phyloP scores from a whole-genome alignment of 2,329 filamentous ascomycete genomes.

The Pleurostoma richardsiae region DNA sequence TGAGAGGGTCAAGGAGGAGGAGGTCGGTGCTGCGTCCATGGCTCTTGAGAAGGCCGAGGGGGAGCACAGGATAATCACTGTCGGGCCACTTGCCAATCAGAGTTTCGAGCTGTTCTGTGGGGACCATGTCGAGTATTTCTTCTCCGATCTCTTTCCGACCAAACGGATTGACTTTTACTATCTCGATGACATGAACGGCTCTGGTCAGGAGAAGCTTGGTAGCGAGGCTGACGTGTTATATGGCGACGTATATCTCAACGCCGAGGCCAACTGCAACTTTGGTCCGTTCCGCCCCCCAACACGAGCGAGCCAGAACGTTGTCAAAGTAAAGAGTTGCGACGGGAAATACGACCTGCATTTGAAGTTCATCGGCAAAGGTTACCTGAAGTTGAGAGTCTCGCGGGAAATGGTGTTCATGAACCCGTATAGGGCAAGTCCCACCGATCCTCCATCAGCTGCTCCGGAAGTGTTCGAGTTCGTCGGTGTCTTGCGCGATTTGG shows the following conservation, averaged over 20 bases:
- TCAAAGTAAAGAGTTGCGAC: background rate
- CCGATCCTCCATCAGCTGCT: background rate
- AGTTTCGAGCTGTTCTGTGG: background rate
- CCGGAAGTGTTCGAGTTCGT: slow-evolving; percentile 1
- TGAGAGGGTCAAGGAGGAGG: slow-evolving; percentile 1
- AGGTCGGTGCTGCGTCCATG: background rate
- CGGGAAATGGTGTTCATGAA: background rate
- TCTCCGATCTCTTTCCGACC: background rate
- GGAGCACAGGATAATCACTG: background rate
- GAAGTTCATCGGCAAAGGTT: background rate
- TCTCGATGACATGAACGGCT: background rate
- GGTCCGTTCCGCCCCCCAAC: background rate
- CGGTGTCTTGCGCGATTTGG: background rate
- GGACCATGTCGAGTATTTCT: background rate
- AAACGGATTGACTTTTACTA: background rate
- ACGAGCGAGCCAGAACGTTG: background rate
- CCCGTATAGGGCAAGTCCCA: background rate
- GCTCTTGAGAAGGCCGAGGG: background rate
- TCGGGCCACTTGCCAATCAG: background rate
- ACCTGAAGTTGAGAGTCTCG: background rate
- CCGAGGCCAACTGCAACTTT: background rate
- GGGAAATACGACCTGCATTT: background rate
- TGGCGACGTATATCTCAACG: background rate
- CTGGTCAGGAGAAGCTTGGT: background rate
- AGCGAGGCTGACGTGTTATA: background rate